These are phyloP conservation scores for Eragrostis nindensis DNA, from an alignment of 176 grass and related monocot species.

Conservation along the genomic window DNA sequence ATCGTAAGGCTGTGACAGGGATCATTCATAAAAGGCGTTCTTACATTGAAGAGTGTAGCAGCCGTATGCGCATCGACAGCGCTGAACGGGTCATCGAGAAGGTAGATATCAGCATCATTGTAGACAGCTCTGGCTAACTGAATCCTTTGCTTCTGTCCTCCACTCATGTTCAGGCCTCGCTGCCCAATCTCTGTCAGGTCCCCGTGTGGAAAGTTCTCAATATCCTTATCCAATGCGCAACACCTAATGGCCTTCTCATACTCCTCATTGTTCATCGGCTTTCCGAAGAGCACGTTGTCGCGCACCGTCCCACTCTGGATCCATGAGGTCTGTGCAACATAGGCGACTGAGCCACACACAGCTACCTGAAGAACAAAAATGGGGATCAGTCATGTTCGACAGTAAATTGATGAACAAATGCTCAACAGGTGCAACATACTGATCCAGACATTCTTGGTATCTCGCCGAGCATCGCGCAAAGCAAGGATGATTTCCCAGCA, in stretches of 20 bases:
- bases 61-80: constrained; percentile 78
- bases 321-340: constrained; percentile 80
- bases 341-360: constrained; percentile 55
- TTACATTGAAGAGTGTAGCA: constrained; percentile 73
- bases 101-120: constrained; percentile 59
- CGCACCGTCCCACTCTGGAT: constrained; percentile 79
- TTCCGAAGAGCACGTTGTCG: constrained; percentile 85
- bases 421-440: constrained; percentile 34
- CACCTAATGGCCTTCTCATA: constrained; percentile 67
- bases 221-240: constrained; percentile 78
- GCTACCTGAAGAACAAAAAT: constrained; percentile 50
- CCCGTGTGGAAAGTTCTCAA: constrained; percentile 64
- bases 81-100: constrained; percentile 87
- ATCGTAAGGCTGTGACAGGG: background rate
- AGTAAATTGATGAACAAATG: background rate
- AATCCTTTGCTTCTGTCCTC: constrained; percentile 86
- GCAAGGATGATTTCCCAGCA: constrained; percentile 66
- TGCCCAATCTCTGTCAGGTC: constrained; percentile 77
- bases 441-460: constrained; percentile 78
- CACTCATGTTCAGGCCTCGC: constrained; percentile 82
- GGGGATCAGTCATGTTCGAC: background rate
- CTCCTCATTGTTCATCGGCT: constrained; percentile 49
- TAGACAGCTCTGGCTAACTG: constrained; percentile 79
- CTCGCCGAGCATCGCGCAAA: constrained; percentile 74
- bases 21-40: constrained; percentile 11